Percentiles rank a stretch among this genome's conserved stretches.
These are phyloP conservation scores for Cetraspora pellucida DNA, from an alignment of 192 early-diverging fungal species.

Conservation along the genomic window DNA sequence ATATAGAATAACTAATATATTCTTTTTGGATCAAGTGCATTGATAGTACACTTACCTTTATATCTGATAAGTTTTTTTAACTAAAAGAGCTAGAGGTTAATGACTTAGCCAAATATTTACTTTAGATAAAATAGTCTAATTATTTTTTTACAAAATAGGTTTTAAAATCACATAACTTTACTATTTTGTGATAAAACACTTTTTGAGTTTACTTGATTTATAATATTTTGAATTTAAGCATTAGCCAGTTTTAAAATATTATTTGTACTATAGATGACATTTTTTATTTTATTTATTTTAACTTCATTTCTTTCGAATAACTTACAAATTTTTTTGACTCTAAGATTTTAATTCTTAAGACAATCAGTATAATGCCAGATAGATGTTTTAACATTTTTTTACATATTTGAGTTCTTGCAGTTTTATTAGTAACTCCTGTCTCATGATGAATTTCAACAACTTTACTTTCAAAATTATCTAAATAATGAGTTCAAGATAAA, in stretches of 20 bases:
- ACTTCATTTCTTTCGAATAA: not conserved
- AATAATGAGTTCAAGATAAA: conserved; percentile 24
- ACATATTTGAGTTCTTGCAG: conserved; percentile 20
- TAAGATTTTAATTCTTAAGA: conserved; percentile 9
- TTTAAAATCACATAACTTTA: too few species aligned
- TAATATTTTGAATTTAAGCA: not conserved
- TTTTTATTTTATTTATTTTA: conserved; percentile 19
- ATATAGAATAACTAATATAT: not conserved
- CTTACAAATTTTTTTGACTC: conserved; percentile 22
- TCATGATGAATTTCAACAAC: conserved; percentile 8
- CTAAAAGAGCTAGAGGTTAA: too few species aligned
- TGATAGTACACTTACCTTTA: not conserved
- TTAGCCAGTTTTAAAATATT: conserved; percentile 9
- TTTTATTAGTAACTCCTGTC: conserved; percentile 19
- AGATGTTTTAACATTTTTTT: conserved; percentile 25
- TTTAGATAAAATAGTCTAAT: too few species aligned
- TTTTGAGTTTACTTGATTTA: not conserved
- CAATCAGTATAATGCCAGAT: not conserved
- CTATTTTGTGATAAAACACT: too few species aligned
- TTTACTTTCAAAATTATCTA: conserved; percentile 27
- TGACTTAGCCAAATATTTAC: too few species aligned
- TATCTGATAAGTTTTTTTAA: too few species aligned
- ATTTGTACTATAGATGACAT: conserved; percentile 14
- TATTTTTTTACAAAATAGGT: too few species aligned
- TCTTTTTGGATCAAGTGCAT: not conserved